These are phyloP conservation scores for Acanthamoeba divionensis DNA, from an alignment of 208 protist genomes.

Conservation along the genomic window DNA sequence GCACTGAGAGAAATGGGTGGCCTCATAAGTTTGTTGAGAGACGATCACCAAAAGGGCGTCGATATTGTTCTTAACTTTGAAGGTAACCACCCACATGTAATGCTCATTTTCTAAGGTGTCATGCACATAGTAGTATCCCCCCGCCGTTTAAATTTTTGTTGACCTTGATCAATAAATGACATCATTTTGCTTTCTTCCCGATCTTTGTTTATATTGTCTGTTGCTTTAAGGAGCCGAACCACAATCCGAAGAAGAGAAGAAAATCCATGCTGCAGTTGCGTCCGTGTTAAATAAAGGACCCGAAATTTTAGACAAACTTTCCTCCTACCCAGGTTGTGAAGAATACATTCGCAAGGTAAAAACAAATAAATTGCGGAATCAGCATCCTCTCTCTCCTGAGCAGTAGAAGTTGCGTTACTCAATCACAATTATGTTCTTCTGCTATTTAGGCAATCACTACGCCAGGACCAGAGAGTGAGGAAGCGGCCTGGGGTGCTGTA, in stretches of 20 bases:
- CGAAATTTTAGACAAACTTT: constrained; percentile 61
- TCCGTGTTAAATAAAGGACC: constrained; percentile 62
- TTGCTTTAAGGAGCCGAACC: constrained; percentile 63
- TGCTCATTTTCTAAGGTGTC: not conserved
- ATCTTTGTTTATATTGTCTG: not conserved
- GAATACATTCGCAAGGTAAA: constrained; percentile 69
- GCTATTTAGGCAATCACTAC: constrained; percentile 76
- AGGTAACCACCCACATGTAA: not conserved
- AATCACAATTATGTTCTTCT: not conserved
- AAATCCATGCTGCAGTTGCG: constrained; percentile 58
- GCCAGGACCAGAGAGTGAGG: constrained; percentile 73
- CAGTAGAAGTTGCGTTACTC: not conserved
- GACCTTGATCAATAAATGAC: not conserved
- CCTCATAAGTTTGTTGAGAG: not conserved
- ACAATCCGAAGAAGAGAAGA: constrained; percentile 61
- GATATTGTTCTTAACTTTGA: constrained; percentile 50
- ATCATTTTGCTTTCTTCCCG: not conserved
- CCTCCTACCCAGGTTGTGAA: constrained; percentile 65
- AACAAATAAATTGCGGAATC: not conserved
- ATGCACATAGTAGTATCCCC: not conserved
- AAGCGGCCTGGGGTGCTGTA: constrained; percentile 75
- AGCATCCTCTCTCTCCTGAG: not conserved
- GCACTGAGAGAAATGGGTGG: not conserved
- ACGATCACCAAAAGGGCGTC: not conserved
- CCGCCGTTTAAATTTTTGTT: not conserved